Conservation (phyloP, 768 basidiomycete species). For the Hericium alpestre region DNA sequence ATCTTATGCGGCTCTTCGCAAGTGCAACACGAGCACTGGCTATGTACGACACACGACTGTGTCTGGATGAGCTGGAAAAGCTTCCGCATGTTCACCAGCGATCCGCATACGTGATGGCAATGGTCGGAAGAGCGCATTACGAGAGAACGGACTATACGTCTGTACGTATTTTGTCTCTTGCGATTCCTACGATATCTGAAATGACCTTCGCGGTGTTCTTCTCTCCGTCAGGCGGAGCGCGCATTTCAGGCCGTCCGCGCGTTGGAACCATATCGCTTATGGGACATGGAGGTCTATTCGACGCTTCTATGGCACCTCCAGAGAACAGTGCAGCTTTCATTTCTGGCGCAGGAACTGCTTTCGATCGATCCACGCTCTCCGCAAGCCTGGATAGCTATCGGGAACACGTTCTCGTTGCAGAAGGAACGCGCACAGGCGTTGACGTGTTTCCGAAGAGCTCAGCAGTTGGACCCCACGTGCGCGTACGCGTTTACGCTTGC, state of each 20-base stretch:
- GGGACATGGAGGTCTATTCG: slow-evolving; percentile 94
- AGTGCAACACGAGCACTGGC: slow-evolving; percentile 66
- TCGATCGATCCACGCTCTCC: slow-evolving; percentile 73
- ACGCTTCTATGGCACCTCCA: slow-evolving; percentile 94
- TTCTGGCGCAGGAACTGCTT: slow-evolving; percentile 86
- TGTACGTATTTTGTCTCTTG: slow-evolving; percentile 37
- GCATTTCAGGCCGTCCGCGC: slow-evolving; percentile 73
- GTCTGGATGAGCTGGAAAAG: slow-evolving; percentile 65
- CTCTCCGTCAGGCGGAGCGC: slow-evolving; percentile 61
- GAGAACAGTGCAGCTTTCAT: slow-evolving; percentile 74
- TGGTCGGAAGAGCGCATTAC: slow-evolving; percentile 82
- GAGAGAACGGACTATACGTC: slow-evolving; percentile 82
- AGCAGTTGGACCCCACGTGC: slow-evolving; percentile 78
- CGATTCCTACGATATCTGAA: neutral
- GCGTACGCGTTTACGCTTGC: slow-evolving; percentile 95
- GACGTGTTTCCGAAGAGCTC: slow-evolving; percentile 88
- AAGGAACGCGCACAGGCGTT: slow-evolving; percentile 90
- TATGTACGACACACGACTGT: slow-evolving; percentile 64
- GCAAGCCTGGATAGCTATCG: slow-evolving; percentile 92
- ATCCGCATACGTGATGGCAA: slow-evolving; percentile 67
- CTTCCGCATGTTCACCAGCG: slow-evolving; percentile 66
- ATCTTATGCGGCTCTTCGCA: slow-evolving; percentile 73
- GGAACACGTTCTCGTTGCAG: slow-evolving; percentile 91
- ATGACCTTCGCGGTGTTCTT: slow-evolving; percentile 13
- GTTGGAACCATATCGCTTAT: slow-evolving; percentile 83